Evolutionary conservation across 208 protist species (phyloP).

Genomic region (Acanthamoeba quina): DNA sequence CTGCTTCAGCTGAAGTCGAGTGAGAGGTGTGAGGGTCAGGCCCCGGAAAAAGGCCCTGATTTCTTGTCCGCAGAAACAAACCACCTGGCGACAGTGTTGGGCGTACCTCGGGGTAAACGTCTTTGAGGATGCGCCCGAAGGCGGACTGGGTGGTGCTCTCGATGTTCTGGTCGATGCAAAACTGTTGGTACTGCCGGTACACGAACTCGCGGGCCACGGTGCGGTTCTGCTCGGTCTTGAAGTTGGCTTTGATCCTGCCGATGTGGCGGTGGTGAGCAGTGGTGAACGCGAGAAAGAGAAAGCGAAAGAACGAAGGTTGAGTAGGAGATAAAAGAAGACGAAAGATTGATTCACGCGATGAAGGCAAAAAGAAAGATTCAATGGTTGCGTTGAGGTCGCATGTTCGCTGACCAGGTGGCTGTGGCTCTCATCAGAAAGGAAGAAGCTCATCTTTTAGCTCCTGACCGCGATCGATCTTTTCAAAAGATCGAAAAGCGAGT

Average conservation of each 20-base stretch:
- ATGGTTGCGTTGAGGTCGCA: too few species aligned
- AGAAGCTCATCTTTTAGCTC: too few species aligned
- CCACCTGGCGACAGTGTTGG: background rate
- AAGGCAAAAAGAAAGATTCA: too few species aligned
- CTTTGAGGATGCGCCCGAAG: slow-evolving; percentile 23
- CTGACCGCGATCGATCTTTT: too few species aligned
- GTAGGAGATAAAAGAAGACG: too few species aligned
- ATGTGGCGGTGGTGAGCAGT: background rate
- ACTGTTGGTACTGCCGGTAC: background rate
- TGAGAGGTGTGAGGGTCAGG: background rate
- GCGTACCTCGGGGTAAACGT: background rate
- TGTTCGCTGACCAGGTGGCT: too few species aligned
- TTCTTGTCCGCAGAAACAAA: background rate
- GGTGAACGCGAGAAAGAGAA: too few species aligned
- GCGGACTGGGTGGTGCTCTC: slow-evolving; percentile 37
- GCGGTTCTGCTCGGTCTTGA: background rate
- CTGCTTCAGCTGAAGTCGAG: background rate
- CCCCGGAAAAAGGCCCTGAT: background rate
- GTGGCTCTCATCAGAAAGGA: too few species aligned
- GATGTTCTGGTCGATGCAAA: background rate
- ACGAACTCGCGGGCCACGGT: background rate
- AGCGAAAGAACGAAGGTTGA: too few species aligned
- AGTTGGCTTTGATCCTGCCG: background rate
- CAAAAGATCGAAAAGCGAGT: too few species aligned
- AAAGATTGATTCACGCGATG: too few species aligned